Percentiles rank a stretch among this genome's conserved stretches.
phyloP scores from a whole-genome alignment of 2,329 filamentous ascomycete genomes.

The Calonectria pseudoturangicola region DNA sequence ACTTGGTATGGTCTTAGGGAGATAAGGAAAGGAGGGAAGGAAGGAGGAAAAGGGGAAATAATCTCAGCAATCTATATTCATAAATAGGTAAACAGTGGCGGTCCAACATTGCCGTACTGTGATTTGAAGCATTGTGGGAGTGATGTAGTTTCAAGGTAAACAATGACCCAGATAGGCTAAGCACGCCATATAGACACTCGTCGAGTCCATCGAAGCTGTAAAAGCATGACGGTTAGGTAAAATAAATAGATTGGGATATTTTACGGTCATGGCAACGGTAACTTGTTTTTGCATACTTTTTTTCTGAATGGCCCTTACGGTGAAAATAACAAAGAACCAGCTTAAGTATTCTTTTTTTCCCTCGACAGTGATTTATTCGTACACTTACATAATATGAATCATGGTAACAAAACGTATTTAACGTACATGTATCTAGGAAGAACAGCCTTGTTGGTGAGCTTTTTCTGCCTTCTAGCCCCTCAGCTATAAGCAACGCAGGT shows the following conservation, averaged over 20 bases:
- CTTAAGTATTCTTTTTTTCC: neutral
- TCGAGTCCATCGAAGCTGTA: no score
- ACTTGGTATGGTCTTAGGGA: no score
- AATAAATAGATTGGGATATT: neutral
- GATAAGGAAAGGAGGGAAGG: neutral
- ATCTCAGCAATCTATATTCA: neutral
- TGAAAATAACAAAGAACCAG: no score
- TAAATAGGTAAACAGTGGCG: neutral
- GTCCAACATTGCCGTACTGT: neutral
- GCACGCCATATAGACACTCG: neutral
- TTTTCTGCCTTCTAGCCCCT: neutral
- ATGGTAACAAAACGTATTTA: neutral
- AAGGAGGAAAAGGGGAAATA: neutral
- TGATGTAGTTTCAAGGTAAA: neutral
- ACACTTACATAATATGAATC: neutral
- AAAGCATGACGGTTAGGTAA: no score
- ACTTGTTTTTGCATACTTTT: no score
- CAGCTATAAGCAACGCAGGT: neutral
- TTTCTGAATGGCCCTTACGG: no score
- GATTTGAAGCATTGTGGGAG: neutral
- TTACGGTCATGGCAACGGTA: neutral
- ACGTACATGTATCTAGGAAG: neutral
- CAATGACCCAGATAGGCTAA: neutral
- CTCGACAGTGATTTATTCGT: neutral
- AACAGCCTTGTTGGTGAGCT: neutral